Evolutionary conservation across 1,284 basidiomycete genomes (phyloP).

Genomic region (Salmacisia buchloeana): DNA sequence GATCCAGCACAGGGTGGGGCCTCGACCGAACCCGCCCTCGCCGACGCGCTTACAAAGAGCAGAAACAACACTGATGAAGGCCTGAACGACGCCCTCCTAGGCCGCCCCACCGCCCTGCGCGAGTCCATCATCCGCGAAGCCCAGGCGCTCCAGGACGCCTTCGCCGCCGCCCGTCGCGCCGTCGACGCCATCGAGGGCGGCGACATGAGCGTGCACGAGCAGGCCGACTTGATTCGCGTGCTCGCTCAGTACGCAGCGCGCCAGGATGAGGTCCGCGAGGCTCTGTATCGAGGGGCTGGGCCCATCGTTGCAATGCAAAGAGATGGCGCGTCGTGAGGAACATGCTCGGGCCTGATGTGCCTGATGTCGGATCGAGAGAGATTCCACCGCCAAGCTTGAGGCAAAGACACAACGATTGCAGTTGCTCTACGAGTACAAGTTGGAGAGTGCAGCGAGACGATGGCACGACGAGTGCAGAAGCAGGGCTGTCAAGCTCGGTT

Average conservation of each 20-base stretch:
- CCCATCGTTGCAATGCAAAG: slow-evolving; percentile 21
- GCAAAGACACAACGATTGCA: no score
- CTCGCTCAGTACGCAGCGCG: background rate
- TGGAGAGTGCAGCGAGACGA: slow-evolving; percentile 9
- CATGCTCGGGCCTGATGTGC: no score
- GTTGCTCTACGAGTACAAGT: slow-evolving; percentile 14
- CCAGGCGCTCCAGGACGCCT: background rate
- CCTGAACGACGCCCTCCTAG: slow-evolving; percentile 1
- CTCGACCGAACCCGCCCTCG: no score
- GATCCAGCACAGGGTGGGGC: no score
- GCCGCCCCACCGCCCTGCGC: background rate
- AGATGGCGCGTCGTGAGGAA: slow-evolving; percentile 8
- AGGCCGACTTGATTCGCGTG: background rate
- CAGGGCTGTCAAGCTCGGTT: slow-evolving; percentile 18
- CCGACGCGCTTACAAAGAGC: no score
- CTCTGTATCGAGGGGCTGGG: slow-evolving; percentile 21
- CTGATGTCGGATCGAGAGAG: no score
- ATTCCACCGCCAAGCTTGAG: no score
- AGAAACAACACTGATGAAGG: background rate
- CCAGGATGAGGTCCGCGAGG: slow-evolving; percentile 4
- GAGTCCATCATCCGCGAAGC: background rate
- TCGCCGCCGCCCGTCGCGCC: background rate
- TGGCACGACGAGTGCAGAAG: slow-evolving; percentile 12
- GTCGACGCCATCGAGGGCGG: background rate
- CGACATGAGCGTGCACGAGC: background rate